Base-by-base conservation (phyloP, 2,329 filamentous ascomycete genomes). In the Basipetospora sp. region DNA sequence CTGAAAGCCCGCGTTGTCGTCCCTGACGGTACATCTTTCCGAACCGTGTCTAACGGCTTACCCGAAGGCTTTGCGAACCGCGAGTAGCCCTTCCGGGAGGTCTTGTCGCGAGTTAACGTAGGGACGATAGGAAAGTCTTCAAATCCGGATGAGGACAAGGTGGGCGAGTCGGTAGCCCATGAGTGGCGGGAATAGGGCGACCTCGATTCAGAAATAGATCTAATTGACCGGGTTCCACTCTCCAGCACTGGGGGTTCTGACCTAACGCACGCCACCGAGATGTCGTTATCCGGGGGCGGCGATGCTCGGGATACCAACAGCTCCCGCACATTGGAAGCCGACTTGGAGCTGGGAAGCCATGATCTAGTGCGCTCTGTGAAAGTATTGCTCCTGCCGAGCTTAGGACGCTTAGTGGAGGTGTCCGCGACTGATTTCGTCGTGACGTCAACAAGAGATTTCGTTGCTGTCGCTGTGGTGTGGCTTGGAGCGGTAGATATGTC, bases 281-380 rank as follows among this genome's bases (percentile, higher is more conserved):
- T 25, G 11, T 25, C 22, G 22, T 35, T 22, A 16, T 25, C 33
- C 13, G 16, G 13, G 8, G 33, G 25, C 13, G 32, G 25, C n/a
- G 38, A 20, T 20, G 31, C n/a, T 29, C 20, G 22, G 15, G 32
- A 30, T 11, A 26, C 17, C 9, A 54, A 40, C 31, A 53, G 46
- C 15, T 52, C 49, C 9, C 51, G 50, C n/a, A 58, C 45, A 38
- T 62, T 55, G 28, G 57, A 49, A 4, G 56, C 48, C 10, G 61
- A 58, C 44, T 59, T 67, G 17, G 65, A 61, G 48, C 56, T 56
- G 11, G 61, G 58, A 41, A 73, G 59, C 71, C 69, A 74, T 42
- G 65, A 66, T 41, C 63, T 62, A 4, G 64, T 65, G 38, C 65
- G 60, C 42, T 64, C 65, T 38, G 65, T 57, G 34, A 69, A 53